A percentile compares a stretch with the other conserved stretches of the same genome.
phyloP scores from a whole-genome alignment of 371 early-diverging fungal genomes.

The Mortierella sp. region DNA sequence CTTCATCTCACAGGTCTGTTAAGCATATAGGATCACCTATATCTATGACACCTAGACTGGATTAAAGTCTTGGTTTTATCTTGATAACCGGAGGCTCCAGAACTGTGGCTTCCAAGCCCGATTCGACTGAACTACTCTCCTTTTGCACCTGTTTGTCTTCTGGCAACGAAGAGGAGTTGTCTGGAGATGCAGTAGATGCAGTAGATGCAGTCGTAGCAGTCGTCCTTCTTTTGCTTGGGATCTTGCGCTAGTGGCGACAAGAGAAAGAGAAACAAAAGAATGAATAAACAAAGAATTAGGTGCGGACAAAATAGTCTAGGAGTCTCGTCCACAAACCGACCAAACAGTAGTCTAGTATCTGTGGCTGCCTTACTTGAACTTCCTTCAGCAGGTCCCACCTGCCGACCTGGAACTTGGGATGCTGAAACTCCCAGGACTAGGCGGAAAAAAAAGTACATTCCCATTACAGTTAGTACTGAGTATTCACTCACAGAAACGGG shows the following conservation, averaged over 20 bases:
- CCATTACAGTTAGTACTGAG: neutral
- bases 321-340: neutral
- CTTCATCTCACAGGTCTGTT: too few species aligned
- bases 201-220: slow-evolving; percentile 5
- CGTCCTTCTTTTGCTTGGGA: slow-evolving; percentile 37
- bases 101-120: too few species aligned
- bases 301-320: neutral
- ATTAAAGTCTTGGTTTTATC: too few species aligned
- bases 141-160: slow-evolving; percentile 40
- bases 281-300: neutral
- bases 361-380: slow-evolving; percentile 57
- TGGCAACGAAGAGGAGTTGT: slow-evolving; percentile 12
- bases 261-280: slow-evolving; percentile 1
- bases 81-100: too few species aligned
- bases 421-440: slow-evolving; percentile 84
- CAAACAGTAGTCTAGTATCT: neutral
- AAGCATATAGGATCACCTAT: too few species aligned
- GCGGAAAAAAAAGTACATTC: slow-evolving; percentile 1
- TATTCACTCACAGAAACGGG: neutral
- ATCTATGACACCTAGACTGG: too few species aligned
- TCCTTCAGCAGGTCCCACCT: slow-evolving; percentile 70
- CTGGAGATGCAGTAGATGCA: slow-evolving; percentile 30
- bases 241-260: slow-evolving; percentile 36
- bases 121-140: too few species aligned
- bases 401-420: slow-evolving; percentile 76